Evolutionary conservation across 163 green algal species (phyloP), one percentile per base, ranked within the genome.

Genomic region (Botryococcus braunii): DNA sequence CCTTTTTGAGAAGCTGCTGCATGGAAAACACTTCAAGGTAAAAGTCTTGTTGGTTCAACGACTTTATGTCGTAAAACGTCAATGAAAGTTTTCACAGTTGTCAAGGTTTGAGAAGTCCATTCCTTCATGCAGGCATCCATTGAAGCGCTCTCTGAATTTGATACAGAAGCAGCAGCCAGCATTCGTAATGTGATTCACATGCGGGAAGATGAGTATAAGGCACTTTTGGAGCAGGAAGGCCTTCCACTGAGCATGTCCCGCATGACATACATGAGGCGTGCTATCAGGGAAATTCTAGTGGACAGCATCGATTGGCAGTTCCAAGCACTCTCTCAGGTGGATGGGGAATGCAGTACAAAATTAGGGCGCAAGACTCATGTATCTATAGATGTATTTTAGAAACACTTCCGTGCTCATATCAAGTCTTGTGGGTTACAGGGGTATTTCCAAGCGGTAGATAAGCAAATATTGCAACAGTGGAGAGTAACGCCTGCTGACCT

Each of bases 1-100:
- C 37, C 35, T 66, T 13, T 66, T 66, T 66, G 59, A 48, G 27
- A 66, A 66, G 59, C 59, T 66, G 59, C 59, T 66, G 27, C 21
- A 66, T 21, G 59, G 59, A 32, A 6, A 31, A 37, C 27, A 25
- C 9, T 66, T 66, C 36, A 17, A 66, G 59, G 59, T 66, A 25
- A 13, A 8, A 32, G 5, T 35, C 46, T 21, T 21, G 17, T 55
- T 55, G 17, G n/a, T n/a, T n/a, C n/a, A n/a, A n/a, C n/a, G n/a
- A n/a, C n/a, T n/a, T n/a, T n/a, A n/a, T n/a, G n/a, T n/a, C n/a
- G n/a, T n/a, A n/a, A n/a, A n/a, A n/a, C n/a, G n/a, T n/a, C n/a
- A n/a, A n/a, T n/a, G n/a, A n/a, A n/a, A n/a, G n/a, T n/a, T n/a
- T n/a, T n/a, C n/a, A n/a, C n/a, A n/a, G n/a, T n/a, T n/a, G n/a